Percentiles rank a stretch among this genome's conserved stretches.
Evolutionary conservation across 371 early-diverging fungal genomes (phyloP).

Genomic region (Synchytrium microbalum): DNA sequence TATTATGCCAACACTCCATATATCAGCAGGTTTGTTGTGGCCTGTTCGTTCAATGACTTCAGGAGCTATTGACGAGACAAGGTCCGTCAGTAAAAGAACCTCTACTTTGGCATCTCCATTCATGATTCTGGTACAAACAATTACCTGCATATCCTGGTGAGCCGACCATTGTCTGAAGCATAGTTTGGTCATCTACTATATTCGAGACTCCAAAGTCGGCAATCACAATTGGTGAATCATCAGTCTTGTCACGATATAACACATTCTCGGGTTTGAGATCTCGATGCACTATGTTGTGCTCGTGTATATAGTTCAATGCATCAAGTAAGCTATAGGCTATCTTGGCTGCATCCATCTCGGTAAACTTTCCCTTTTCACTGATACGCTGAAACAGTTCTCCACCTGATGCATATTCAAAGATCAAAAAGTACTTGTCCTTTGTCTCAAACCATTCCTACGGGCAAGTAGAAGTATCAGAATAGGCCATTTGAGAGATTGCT

Average conservation of each 20-base stretch:
- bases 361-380: slow-evolving; percentile 28
- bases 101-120: too few species aligned
- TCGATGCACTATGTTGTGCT: slow-evolving; percentile 45
- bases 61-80: slow-evolving; percentile 22
- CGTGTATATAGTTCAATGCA: slow-evolving; percentile 40
- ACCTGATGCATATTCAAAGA: slow-evolving; percentile 33
- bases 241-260: slow-evolving; percentile 11
- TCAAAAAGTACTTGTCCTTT: slow-evolving; percentile 29
- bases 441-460: slow-evolving; percentile 29
- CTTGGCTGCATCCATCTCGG: slow-evolving; percentile 32
- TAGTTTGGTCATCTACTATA: slow-evolving; percentile 22
- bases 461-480: too few species aligned
- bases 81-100: too few species aligned
- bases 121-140: background rate
- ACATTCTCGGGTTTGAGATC: slow-evolving; percentile 38
- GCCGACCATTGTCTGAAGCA: slow-evolving; percentile 32
- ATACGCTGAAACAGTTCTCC: slow-evolving; percentile 41
- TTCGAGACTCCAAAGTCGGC: slow-evolving; percentile 46
- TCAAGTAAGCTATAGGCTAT: slow-evolving; percentile 31
- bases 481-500: too few species aligned
- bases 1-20: slow-evolving; percentile 55
- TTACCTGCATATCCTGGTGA: slow-evolving; percentile 46
- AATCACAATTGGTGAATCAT: slow-evolving; percentile 29
- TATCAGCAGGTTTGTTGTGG: slow-evolving; percentile 43
- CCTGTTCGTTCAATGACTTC: slow-evolving; percentile 39